A percentile compares a stretch with the other conserved stretches of the same genome.
phyloP scores from a whole-genome alignment of 306 rosid genomes.

The Psophocarpus tetragonolobus region DNA sequence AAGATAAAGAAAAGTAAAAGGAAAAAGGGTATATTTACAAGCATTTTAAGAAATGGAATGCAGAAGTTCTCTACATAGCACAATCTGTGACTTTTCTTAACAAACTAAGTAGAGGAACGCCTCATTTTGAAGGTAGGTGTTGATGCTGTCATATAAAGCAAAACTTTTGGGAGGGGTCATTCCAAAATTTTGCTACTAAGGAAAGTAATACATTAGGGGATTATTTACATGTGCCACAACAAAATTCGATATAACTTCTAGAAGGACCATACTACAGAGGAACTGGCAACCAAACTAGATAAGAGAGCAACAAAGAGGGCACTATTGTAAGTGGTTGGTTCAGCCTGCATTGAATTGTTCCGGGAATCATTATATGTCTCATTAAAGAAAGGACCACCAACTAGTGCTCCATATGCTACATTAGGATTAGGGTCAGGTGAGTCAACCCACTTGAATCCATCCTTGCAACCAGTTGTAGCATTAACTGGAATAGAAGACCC shows the following conservation, averaged over 20 bases:
- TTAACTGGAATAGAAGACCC: slow-evolving; percentile 70
- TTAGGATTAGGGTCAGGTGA: slow-evolving; percentile 54
- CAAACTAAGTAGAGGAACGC: neutral
- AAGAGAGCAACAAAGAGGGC: slow-evolving; percentile 70
- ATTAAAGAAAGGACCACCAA: slow-evolving; percentile 69
- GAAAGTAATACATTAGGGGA: neutral
- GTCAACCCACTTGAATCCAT: slow-evolving; percentile 61
- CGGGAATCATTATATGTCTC: slow-evolving; percentile 59
- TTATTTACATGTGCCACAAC: slow-evolving; percentile 33
- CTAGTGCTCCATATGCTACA: slow-evolving; percentile 68
- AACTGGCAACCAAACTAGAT: slow-evolving; percentile 60
- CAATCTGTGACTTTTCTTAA: neutral
- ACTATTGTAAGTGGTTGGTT: slow-evolving; percentile 60
- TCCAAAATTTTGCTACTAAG: neutral
- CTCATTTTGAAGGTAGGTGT: neutral
- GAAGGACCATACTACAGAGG: slow-evolving; percentile 42
- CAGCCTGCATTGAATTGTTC: slow-evolving; percentile 65
- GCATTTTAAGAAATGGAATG: neutral
- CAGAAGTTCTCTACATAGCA: neutral
- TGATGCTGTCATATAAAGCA: neutral
- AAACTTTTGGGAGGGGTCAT: neutral
- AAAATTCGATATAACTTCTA: slow-evolving; percentile 20
- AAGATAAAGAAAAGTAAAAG: neutral
- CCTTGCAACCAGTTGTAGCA: slow-evolving; percentile 56
- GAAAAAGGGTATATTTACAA: neutral